phyloP scores from a whole-genome alignment of 108 stramenopile species.

The Pseudonitzschia pungens region DNA sequence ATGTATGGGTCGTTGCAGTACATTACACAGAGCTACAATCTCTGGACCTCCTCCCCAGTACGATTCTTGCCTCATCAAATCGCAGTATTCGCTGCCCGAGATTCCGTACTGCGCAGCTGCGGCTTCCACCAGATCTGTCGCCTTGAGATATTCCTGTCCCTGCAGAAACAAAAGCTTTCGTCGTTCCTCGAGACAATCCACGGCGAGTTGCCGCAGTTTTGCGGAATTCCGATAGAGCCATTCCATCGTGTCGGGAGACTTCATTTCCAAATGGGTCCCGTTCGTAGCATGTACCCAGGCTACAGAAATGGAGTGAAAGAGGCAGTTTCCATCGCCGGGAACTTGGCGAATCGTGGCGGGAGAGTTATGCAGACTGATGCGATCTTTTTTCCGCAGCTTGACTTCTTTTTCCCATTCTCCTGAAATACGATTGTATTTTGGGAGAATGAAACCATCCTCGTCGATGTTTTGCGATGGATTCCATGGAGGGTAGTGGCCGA shows the following conservation, averaged over 20 bases:
- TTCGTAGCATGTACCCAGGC: conserved; percentile 38
- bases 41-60: conserved; percentile 98
- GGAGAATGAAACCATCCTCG: conserved; percentile 60
- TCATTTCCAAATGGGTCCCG: conserved; percentile 58
- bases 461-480: conserved; percentile 75
- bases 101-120: conserved; percentile 85
- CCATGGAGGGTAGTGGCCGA: conserved; percentile 61
- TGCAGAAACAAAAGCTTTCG: conserved; percentile 73
- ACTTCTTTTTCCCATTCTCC: conserved; percentile 74
- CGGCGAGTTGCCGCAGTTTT: conserved; percentile 46
- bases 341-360: conserved; percentile 81
- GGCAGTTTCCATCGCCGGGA: conserved; percentile 92
- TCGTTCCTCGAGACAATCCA: conserved; percentile 47
- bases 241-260: conserved; percentile 28
- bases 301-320: conserved; percentile 73
- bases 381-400: conserved; percentile 15
- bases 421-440: conserved; percentile 52
- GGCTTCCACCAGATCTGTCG: conserved; percentile 69
- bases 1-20: conserved; percentile 90
- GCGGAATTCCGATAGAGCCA: conserved; percentile 46
- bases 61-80: conserved; percentile 82
- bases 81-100: conserved; percentile 80
- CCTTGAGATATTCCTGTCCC: conserved; percentile 72
- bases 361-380: neutral
- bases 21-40: conserved; percentile 93